Percentiles rank a stretch among this genome's conserved stretches.
These are phyloP conservation scores for Fusarium sp. DNA, from an alignment of 2,329 filamentous ascomycete genomes.

Conservation along the genomic window DNA sequence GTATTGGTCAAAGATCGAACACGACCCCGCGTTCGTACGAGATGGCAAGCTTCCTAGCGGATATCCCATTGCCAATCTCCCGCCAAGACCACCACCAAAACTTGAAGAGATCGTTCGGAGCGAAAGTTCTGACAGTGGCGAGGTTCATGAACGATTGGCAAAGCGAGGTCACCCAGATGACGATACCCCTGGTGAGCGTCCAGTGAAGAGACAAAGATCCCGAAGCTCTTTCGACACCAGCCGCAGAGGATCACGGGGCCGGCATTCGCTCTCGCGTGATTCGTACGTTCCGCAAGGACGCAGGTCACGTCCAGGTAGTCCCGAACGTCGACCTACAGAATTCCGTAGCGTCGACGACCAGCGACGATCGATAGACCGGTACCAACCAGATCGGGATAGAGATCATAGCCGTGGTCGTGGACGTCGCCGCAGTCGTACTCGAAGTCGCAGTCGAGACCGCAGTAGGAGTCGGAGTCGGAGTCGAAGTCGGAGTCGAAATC, in stretches of 20 bases:
- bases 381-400: slow-evolving; percentile 25
- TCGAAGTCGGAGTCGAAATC: not conserved
- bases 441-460: not conserved
- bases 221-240: slow-evolving; percentile 11
- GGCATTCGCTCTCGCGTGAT: not conserved
- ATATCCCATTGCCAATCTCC: slow-evolving; percentile 28
- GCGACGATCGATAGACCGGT: slow-evolving; percentile 28
- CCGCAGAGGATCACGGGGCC: slow-evolving; percentile 12
- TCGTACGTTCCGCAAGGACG: slow-evolving; percentile 15
- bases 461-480: slow-evolving; percentile 7
- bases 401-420: slow-evolving; percentile 6
- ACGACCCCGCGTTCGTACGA: slow-evolving; percentile 55
- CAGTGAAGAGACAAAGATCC: slow-evolving; percentile 35
- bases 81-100: not conserved
- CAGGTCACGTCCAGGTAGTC: slow-evolving; percentile 23
- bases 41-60: slow-evolving; percentile 37
- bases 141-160: slow-evolving; percentile 16
- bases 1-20: slow-evolving; percentile 52
- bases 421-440: not conserved
- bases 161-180: slow-evolving; percentile 29
- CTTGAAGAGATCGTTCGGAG: slow-evolving; percentile 9
- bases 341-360: slow-evolving; percentile 8
- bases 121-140: slow-evolving; percentile 31
- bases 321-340: slow-evolving; percentile 14
- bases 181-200: slow-evolving; percentile 20